These are phyloP conservation scores for Serendipita sp. DNA, from an alignment of 768 basidiomycete species.

Conservation along the genomic window DNA sequence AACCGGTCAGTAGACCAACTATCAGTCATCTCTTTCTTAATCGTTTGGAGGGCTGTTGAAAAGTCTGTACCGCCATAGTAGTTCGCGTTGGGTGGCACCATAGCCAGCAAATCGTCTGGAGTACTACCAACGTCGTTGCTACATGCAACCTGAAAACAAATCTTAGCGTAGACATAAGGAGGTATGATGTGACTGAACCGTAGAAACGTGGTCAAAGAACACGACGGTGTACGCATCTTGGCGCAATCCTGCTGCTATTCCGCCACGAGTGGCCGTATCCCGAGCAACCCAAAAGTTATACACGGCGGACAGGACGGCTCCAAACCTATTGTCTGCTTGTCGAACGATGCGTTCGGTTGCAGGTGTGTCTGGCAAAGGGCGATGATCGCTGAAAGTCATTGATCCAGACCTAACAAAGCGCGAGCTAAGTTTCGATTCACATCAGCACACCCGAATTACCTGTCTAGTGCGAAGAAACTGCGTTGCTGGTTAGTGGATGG, in stretches of 20 bases:
- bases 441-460: too few species aligned
- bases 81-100: slow-evolving; percentile 20
- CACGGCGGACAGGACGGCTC: slow-evolving; percentile 42
- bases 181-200: neutral
- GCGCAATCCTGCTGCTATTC: slow-evolving; percentile 19
- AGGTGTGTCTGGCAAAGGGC: slow-evolving; percentile 32
- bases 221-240: slow-evolving; percentile 44
- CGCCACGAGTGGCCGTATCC: slow-evolving; percentile 21
- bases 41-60: slow-evolving; percentile 23
- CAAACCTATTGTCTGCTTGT: slow-evolving; percentile 34
- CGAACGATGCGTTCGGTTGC: slow-evolving; percentile 24
- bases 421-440: too few species aligned
- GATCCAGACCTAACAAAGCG: slow-evolving; percentile 25
- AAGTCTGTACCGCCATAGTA: slow-evolving; percentile 30
- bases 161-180: neutral
- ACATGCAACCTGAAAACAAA: slow-evolving; percentile 15
- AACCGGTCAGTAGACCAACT: slow-evolving; percentile 39
- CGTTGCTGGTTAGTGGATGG: neutral
- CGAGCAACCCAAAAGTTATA: slow-evolving; percentile 42
- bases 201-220: slow-evolving; percentile 24
- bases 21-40: slow-evolving; percentile 26
- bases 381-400: slow-evolving; percentile 28
- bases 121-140: slow-evolving; percentile 33
- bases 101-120: slow-evolving; percentile 29
- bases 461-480: slow-evolving; percentile 41